Conservation (phyloP, 2,329 filamentous ascomycete genomes). For the Paecilomyces sp. region DNA sequence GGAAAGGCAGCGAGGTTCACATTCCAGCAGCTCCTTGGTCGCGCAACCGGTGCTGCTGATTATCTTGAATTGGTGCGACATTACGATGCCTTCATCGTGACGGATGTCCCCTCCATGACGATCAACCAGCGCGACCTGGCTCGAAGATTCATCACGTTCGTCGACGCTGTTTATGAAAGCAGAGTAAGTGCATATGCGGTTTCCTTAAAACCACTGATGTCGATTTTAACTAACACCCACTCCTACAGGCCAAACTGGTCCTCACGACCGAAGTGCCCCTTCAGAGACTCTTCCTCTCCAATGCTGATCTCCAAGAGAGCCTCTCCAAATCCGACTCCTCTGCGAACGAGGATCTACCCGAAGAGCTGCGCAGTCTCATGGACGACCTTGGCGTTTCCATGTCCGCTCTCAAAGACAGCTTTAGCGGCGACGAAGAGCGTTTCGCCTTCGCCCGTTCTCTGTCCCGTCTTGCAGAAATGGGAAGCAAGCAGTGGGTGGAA, state of each 20-base stretch:
- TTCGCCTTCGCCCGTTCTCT: constrained; percentile 92
- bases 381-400: constrained; percentile 84
- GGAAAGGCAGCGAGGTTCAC: constrained; percentile 85
- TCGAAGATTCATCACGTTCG: constrained; percentile 90
- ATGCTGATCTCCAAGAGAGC: constrained; percentile 59
- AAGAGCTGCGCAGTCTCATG: constrained; percentile 72
- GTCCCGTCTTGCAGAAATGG: constrained; percentile 83
- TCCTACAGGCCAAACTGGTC: constrained; percentile 78
- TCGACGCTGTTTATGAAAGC: constrained; percentile 88
- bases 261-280: constrained; percentile 83
- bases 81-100: constrained; percentile 90
- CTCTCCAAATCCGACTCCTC: constrained; percentile 30
- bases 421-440: constrained; percentile 89
- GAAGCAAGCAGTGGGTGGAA: constrained; percentile 90
- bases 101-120: constrained; percentile 87
- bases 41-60: constrained; percentile 85
- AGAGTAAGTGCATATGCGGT: constrained; percentile 33
- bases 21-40: constrained; percentile 84
- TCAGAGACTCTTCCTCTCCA: constrained; percentile 75
- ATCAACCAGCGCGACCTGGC: constrained; percentile 79
- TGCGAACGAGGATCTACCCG: constrained; percentile 48
- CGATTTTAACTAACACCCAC: neutral
- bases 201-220: neutral
- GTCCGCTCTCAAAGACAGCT: constrained; percentile 78
- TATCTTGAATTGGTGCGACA: constrained; percentile 85